Conservation (phyloP, 1,284 basidiomycete species). For the Rhizopogon hawkerae region DNA sequence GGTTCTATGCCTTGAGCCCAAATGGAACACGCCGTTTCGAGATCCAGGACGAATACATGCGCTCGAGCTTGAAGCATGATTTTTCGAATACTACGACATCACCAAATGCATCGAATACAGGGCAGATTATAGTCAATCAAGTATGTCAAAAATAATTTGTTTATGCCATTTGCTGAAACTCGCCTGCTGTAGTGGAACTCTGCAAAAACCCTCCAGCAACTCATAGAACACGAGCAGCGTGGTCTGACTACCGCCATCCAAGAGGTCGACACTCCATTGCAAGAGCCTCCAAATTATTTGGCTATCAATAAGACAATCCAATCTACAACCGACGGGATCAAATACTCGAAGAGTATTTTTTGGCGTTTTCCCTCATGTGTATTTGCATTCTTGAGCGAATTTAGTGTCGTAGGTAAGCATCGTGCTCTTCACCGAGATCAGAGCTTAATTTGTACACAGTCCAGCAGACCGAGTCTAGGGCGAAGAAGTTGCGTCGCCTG, state of each 20-base stretch:
- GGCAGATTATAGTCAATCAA: conserved; percentile 17
- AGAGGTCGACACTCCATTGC: conserved; percentile 4
- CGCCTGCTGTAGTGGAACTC: conserved; percentile 20
- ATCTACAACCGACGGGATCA: background rate
- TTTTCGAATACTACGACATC: conserved; percentile 18
- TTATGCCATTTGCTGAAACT: background rate
- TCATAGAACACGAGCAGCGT: conserved; percentile 11
- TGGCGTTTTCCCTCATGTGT: background rate
- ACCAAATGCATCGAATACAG: conserved; percentile 3
- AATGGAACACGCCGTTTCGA: conserved; percentile 25
- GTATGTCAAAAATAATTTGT: conserved; percentile 12
- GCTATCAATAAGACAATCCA: background rate
- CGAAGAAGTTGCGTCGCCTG: conserved; percentile 37
- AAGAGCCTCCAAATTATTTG: background rate
- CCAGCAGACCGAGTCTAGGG: conserved; percentile 42
- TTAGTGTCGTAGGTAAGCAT: conserved; percentile 22
- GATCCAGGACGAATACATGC: conserved; percentile 8
- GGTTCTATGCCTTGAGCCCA: conserved; percentile 46
- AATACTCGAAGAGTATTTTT: background rate
- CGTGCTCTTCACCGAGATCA: background rate
- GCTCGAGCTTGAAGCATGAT: conserved; percentile 18
- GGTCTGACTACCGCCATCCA: background rate
- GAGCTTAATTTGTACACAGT: conserved; percentile 21
- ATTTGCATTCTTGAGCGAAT: conserved; percentile 13
- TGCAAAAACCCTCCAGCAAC: conserved; percentile 20